Evolutionary conservation across 164 flowering plant species (phyloP).

Genomic region (Chimonanthus salicifolius): DNA sequence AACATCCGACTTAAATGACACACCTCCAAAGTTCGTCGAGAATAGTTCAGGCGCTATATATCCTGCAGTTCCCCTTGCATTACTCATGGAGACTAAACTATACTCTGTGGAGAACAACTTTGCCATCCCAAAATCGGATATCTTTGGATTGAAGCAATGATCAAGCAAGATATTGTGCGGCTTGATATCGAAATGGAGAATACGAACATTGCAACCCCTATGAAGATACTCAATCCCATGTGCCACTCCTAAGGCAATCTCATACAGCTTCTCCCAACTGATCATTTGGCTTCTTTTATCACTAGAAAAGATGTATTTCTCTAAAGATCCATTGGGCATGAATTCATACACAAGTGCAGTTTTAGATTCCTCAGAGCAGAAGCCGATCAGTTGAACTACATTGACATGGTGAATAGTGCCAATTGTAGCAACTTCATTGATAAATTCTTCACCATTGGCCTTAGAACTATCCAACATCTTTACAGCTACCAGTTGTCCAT

Average conservation of each 20-base stretch:
- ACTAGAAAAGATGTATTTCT: constrained; percentile 3
- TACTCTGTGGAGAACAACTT: constrained; percentile 3
- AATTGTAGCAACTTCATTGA: constrained; percentile 12
- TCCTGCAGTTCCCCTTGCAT: constrained; percentile 1
- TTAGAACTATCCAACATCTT: constrained; percentile 10
- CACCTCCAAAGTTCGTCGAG: constrained; percentile 1
- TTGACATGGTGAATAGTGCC: constrained; percentile 14
- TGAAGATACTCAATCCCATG: constrained; percentile 11
- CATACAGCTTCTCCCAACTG: constrained; percentile 10
- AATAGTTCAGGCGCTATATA: constrained; percentile 14
- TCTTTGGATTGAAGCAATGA: constrained; percentile 10
- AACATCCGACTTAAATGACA: constrained; percentile 12
- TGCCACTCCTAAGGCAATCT: constrained; percentile 10
- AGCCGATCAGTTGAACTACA: constrained; percentile 11
- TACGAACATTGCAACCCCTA: constrained; percentile 9
- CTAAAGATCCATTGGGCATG: constrained; percentile 17
- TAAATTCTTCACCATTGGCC: constrained; percentile 9
- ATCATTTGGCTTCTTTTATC: neutral
- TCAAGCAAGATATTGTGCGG: constrained; percentile 16
- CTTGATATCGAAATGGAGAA: constrained; percentile 19
- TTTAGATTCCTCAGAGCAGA: constrained; percentile 5
- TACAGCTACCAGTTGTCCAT: constrained; percentile 7
- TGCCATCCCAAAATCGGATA: constrained; percentile 18
- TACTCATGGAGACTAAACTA: neutral
- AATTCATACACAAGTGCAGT: constrained; percentile 11